phyloP scores from a whole-genome alignment of 169 alveolate genomes.

The Plasmodium chabaudi region DNA sequence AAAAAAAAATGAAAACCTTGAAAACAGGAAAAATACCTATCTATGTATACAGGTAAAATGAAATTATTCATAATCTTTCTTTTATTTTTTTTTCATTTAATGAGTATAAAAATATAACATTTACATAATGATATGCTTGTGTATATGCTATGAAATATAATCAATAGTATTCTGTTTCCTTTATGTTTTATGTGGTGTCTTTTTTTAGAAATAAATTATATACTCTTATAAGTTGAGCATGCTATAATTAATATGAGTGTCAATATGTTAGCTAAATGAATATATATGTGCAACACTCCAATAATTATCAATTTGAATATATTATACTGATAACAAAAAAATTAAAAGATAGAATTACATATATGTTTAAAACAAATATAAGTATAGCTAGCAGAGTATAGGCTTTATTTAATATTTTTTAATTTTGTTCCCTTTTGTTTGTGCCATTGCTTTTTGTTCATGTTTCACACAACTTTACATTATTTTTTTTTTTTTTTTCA shows the following conservation, averaged over 20 bases:
- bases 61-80: background rate
- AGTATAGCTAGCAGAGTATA: background rate
- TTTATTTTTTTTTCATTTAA: slow-evolving; percentile 18
- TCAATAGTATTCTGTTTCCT: background rate
- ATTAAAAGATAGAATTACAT: slow-evolving; percentile 4
- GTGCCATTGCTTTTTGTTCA: background rate
- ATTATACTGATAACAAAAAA: slow-evolving; percentile 1
- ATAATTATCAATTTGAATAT: background rate
- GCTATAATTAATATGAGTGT: slow-evolving; percentile 18
- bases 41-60: slow-evolving; percentile 13
- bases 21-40: slow-evolving; percentile 33
- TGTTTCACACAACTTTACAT: background rate
- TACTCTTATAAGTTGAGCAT: background rate
- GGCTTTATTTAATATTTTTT: slow-evolving; percentile 15
- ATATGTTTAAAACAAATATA: background rate
- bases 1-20: slow-evolving; percentile 20
- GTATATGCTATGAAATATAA: background rate
- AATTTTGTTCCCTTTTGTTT: background rate
- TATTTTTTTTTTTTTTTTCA: too few relatives aligned
- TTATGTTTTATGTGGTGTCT: background rate
- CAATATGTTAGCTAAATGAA: background rate
- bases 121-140: background rate
- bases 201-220: slow-evolving; percentile 4
- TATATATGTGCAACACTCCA: background rate
- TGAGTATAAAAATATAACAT: background rate